Conservation (phyloP, 2,329 filamentous ascomycete species). For the Phyllosticta capitalensis region DNA sequence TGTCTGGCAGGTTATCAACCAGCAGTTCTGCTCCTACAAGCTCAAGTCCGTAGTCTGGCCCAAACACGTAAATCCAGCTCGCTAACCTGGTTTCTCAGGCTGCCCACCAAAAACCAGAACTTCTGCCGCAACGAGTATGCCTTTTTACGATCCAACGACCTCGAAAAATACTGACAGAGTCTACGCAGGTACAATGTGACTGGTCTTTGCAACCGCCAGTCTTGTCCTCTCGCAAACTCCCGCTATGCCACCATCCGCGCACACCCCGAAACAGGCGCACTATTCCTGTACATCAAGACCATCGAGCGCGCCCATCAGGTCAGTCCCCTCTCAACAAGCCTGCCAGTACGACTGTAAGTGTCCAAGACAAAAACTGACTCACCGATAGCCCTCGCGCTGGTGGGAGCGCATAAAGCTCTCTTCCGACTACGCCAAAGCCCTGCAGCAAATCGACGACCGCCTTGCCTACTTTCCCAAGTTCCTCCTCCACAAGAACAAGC, state of each 20-base stretch:
- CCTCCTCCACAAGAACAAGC: constrained; percentile 89
- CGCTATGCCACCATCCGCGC: constrained; percentile 87
- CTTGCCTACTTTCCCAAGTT: constrained; percentile 89
- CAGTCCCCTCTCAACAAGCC: not conserved
- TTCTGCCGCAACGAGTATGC: constrained; percentile 79
- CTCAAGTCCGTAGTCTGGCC: constrained; percentile 48
- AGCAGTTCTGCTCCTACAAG: constrained; percentile 92
- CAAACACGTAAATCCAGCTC: constrained; percentile 15
- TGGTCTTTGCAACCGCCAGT: constrained; percentile 75
- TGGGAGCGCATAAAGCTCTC: constrained; percentile 92
- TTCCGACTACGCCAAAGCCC: constrained; percentile 80
- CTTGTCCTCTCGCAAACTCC: constrained; percentile 82
- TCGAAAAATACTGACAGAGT: not conserved
- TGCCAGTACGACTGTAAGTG: too few relatives aligned
- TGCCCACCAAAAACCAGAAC: constrained; percentile 67
- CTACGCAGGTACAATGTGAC: constrained; percentile 62
- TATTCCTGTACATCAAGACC: constrained; percentile 97
- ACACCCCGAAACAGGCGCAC: constrained; percentile 65
- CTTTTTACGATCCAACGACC: not conserved
- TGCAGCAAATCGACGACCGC: constrained; percentile 66
- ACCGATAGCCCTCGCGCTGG: constrained; percentile 35
- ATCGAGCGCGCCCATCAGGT: constrained; percentile 67
- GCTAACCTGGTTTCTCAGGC: constrained; percentile 1
- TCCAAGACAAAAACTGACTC: not conserved
- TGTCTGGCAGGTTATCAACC: constrained; percentile 93